Evolutionary conservation across 2,329 filamentous ascomycete genomes (phyloP).

Genomic region (Alternaria panax): DNA sequence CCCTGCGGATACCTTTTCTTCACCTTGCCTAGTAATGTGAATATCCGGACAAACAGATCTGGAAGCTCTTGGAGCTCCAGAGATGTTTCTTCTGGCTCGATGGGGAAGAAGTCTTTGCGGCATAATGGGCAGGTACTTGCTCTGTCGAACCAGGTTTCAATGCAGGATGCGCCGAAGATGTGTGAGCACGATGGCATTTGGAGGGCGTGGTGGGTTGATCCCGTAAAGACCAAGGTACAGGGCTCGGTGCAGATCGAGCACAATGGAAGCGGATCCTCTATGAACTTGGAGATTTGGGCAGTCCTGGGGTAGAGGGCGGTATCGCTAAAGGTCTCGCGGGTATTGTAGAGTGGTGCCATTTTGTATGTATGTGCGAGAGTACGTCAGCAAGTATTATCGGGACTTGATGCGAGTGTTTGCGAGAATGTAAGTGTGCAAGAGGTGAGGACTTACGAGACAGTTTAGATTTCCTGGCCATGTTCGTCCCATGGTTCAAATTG

Average conservation of each 20-base stretch:
- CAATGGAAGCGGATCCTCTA: background rate
- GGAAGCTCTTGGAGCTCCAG: background rate
- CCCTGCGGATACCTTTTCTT: slow-evolving; percentile 1
- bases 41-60: background rate
- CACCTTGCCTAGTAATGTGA: background rate
- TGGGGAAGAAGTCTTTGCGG: background rate
- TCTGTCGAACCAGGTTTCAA: slow-evolving; percentile 1
- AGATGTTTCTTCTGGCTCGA: background rate
- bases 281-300: too few relatives aligned
- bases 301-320: background rate
- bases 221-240: background rate
- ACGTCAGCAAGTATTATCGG: background rate
- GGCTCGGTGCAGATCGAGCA: background rate
- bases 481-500: background rate
- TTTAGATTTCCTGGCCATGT: background rate
- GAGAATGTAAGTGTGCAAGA: background rate
- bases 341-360: background rate
- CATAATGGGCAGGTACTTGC: slow-evolving; percentile 1
- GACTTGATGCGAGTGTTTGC: background rate
- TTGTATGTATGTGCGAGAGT: background rate
- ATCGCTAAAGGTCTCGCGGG: background rate
- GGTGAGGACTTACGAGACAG: background rate
- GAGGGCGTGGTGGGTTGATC: background rate
- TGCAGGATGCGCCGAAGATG: slow-evolving; percentile 2
- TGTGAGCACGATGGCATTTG: background rate